phyloP scores from a whole-genome alignment of 2,329 filamentous ascomycete species.

The Metarhizium robertsii region DNA sequence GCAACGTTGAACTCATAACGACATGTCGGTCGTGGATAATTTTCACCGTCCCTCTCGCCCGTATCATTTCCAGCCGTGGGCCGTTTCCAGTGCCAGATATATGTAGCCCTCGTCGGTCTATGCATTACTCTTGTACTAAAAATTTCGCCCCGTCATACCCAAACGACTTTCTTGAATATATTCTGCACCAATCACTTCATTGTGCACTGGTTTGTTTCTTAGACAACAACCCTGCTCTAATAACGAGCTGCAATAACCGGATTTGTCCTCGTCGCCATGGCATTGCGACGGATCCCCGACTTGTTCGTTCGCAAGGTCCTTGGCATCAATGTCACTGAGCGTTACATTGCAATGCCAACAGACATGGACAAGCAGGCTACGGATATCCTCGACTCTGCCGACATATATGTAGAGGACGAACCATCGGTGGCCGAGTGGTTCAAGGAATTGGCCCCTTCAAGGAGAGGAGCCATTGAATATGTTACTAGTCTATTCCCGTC shows the following conservation, averaged over 20 bases:
- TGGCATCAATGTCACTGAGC: constrained; percentile 22
- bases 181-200: neutral
- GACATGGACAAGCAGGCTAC: constrained; percentile 17
- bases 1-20: neutral
- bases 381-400: constrained; percentile 15
- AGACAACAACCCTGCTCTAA: neutral
- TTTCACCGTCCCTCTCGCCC: neutral
- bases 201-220: neutral
- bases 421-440: constrained; percentile 58
- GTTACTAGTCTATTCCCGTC: constrained; percentile 52
- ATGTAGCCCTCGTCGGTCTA: neutral
- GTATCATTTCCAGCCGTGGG: neutral
- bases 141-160: neutral
- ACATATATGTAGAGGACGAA: constrained; percentile 51
- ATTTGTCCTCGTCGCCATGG: neutral
- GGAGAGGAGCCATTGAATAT: constrained; percentile 38
- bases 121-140: neutral
- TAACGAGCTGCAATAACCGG: neutral
- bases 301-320: constrained; percentile 19
- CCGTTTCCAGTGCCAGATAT: neutral
- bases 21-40: neutral
- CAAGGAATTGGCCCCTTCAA: constrained; percentile 40
- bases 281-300: constrained; percentile 1
- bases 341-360: constrained; percentile 15
- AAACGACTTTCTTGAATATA: too few relatives aligned